Evolutionary conservation across 331 rosid species (phyloP), one percentile per base, ranked within the genome.

Genomic region (Quercus lobata): DNA sequence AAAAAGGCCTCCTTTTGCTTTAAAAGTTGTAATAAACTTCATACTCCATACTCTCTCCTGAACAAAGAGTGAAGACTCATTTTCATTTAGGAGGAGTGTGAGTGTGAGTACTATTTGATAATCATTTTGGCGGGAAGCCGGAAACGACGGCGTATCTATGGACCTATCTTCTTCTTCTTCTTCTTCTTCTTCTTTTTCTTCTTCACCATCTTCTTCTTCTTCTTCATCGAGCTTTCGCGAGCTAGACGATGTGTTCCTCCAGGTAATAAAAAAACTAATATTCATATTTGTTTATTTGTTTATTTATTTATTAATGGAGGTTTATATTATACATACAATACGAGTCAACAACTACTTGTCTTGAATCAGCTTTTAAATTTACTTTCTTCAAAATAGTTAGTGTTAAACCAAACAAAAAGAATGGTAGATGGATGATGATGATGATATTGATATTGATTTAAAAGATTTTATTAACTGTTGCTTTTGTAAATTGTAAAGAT

Each of bases 211-310:
- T 2, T 72, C 84, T 22, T 19, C 84, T 22, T 77, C 86, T 0
- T 82, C 84, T 57, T 44, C 76, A 78, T 88, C 91, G 52, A 85
- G 74, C 86, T 88, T 85, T 29, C 89, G 91, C 1, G 76, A 88
- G 71, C 84, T 88, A 4, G 91, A 88, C 7, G 89, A 88, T 57
- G 91, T 89, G 61, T 88, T 85, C 81, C 87, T 88, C 6, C 91
- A 88, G 91, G 91, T 88, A 22, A 41, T 41, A 41, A 8, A 41
- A 63, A 63, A 68, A 46, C n/a, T n/a, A 72, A 62, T 29, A 79
- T 18, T 19, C 35, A 11, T 57, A 14, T 7, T 24, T n/a, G 5
- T 4, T 0, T 57, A 14, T 7, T 24, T n/a, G 5, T 4, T 0
- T n/a, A 5, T 15, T 55, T 18, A 10, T 24, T 17, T 25, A 6